Percentiles rank a stretch among this genome's conserved stretches.
Conservation (phyloP, 75 land plant species). For the Pseudotsuga menziesii region DNA sequence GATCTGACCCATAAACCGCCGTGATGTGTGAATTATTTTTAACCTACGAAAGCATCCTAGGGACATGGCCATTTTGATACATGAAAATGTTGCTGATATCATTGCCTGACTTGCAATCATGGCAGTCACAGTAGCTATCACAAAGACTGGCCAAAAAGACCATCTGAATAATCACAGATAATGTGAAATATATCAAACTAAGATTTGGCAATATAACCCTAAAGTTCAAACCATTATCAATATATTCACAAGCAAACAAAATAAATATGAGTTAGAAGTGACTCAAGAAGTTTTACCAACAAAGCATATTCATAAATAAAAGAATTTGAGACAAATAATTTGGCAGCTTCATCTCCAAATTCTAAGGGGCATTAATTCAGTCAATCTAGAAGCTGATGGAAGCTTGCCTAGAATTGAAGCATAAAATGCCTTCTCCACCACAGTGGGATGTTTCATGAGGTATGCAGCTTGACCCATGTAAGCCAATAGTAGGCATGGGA, state of each 20-base stretch:
- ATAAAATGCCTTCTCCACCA: conserved; percentile 60
- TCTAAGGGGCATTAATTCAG: background rate
- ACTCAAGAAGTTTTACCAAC: background rate
- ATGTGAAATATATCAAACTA: background rate
- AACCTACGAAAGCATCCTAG: conserved; percentile 85
- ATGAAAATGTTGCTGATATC: conserved; percentile 91
- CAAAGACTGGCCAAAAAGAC: conserved; percentile 88
- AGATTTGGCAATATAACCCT: background rate
- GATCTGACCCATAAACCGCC: conserved; percentile 69
- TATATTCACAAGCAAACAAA: no score
- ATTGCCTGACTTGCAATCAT: conserved; percentile 93
- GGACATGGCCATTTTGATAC: conserved; percentile 69
- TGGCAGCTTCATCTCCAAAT: background rate
- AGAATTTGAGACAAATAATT: background rate
- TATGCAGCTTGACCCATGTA: conserved; percentile 97
- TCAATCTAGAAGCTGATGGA: background rate
- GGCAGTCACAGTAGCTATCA: conserved; percentile 75
- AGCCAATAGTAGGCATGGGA: conserved; percentile 84
- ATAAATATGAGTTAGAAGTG: background rate
- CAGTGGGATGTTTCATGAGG: conserved; percentile 54
- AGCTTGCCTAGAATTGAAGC: conserved; percentile 82
- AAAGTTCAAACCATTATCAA: background rate
- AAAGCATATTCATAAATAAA: background rate
- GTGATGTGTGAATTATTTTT: conserved; percentile 88
- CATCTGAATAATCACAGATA: conserved; percentile 20